Percentiles rank a stretch among this genome's conserved stretches.
Conservation (phyloP, 192 early-diverging fungal genomes). For the Entomortierella beljakovae region DNA sequence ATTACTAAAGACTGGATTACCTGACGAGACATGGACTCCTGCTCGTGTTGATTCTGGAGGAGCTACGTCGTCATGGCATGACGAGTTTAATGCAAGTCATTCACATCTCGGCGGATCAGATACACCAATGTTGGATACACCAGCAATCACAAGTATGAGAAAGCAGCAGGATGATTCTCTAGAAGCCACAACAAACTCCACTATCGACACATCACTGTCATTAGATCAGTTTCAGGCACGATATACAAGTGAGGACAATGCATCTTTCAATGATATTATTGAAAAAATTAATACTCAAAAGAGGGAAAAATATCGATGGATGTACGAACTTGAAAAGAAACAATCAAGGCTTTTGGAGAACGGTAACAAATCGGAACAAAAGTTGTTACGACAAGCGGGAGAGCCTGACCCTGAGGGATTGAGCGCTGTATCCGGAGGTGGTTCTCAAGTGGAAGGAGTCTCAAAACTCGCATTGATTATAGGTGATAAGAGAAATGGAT, state of each 20-base stretch:
- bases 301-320: constrained; percentile 71
- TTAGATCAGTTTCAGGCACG: constrained; percentile 79
- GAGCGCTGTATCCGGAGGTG: not conserved
- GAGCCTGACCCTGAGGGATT: constrained; percentile 11
- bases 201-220: constrained; percentile 62
- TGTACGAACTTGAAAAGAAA: constrained; percentile 72
- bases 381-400: constrained; percentile 21
- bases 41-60: constrained; percentile 27
- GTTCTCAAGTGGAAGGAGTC: not conserved
- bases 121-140: constrained; percentile 38
- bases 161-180: not conserved
- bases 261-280: constrained; percentile 76
- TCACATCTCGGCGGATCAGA: not conserved
- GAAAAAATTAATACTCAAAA: constrained; percentile 69
- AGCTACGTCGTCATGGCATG: constrained; percentile 27
- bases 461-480: constrained; percentile 35
- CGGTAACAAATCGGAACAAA: constrained; percentile 25
- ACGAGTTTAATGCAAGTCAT: not conserved
- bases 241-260: constrained; percentile 88
- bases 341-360: constrained; percentile 34
- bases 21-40: constrained; percentile 45
- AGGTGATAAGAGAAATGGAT: constrained; percentile 24
- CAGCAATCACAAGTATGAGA: constrained; percentile 14
- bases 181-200: constrained; percentile 10
- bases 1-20: constrained; percentile 9